Conservation (phyloP, 2,329 filamentous ascomycete genomes). For the Xylariaceae sp. region DNA sequence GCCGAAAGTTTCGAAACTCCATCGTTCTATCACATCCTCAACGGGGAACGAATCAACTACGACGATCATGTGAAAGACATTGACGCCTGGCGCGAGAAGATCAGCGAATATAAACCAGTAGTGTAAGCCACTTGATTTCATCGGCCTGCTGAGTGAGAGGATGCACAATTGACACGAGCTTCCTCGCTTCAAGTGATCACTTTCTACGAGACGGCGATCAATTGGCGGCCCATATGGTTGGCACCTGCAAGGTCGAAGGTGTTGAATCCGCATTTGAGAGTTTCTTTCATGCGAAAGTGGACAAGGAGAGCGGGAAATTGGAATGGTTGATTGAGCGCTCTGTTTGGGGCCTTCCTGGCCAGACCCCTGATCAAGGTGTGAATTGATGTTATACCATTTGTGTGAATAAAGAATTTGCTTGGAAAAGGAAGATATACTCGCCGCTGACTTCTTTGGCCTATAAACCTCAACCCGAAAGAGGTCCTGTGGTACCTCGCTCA, state of each 20-base stretch:
- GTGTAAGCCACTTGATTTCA: slow-evolving; percentile 20
- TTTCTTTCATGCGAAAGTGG: slow-evolving; percentile 30
- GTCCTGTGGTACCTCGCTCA: too few species aligned
- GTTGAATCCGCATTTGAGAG: slow-evolving; percentile 25
- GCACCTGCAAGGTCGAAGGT: slow-evolving; percentile 27
- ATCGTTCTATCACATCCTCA: slow-evolving; percentile 23
- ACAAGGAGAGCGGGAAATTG: slow-evolving; percentile 26
- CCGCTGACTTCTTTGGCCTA: too few species aligned
- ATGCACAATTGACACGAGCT: not conserved
- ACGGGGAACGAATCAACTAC: slow-evolving; percentile 20
- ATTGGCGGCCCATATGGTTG: slow-evolving; percentile 29
- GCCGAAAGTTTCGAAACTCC: slow-evolving; percentile 11
- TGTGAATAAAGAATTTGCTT: too few species aligned
- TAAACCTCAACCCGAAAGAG: too few species aligned
- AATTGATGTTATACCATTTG: slow-evolving; percentile 1
- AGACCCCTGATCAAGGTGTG: slow-evolving; percentile 6
- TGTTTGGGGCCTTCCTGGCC: slow-evolving; percentile 23
- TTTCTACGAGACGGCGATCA: slow-evolving; percentile 31
- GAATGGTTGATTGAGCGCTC: slow-evolving; percentile 28
- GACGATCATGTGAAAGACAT: slow-evolving; percentile 24
- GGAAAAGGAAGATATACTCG: too few species aligned
- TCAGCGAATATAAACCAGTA: slow-evolving; percentile 26
- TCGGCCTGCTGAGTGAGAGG: too few species aligned
- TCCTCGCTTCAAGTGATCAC: slow-evolving; percentile 18
- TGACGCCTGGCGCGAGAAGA: slow-evolving; percentile 26